These are phyloP conservation scores for Reutealis trisperma DNA, from an alignment of 345 rosid species.

Conservation along the genomic window DNA sequence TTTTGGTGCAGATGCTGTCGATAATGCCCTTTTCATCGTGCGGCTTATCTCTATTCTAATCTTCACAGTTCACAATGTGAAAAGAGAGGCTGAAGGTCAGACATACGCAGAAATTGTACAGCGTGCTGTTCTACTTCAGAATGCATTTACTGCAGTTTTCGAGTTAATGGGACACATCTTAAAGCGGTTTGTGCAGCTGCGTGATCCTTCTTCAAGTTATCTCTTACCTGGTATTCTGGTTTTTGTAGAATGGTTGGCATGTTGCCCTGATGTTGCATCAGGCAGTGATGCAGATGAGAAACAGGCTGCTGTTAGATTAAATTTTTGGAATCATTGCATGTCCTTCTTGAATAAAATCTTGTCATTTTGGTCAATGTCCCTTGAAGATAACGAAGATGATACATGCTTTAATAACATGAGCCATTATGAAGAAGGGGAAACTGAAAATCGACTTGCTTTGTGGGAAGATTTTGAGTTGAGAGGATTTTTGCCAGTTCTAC, in stretches of 20 bases:
- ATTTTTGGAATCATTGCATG: constrained; percentile 71
- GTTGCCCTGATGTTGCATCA: constrained; percentile 70
- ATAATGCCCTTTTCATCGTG: constrained; percentile 68
- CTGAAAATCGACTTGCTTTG: constrained; percentile 81
- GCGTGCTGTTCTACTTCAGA: constrained; percentile 80
- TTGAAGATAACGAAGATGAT: constrained; percentile 74
- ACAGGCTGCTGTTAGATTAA: constrained; percentile 56
- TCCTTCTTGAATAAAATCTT: constrained; percentile 68
- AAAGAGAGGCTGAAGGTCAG: constrained; percentile 77
- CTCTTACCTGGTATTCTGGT: constrained; percentile 79
- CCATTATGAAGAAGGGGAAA: constrained; percentile 88
- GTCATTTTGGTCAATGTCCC: constrained; percentile 43
- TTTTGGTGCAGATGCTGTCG: constrained; percentile 69
- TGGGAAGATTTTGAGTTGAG: constrained; percentile 94
- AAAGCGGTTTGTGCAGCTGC: constrained; percentile 60
- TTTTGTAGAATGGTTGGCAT: constrained; percentile 93
- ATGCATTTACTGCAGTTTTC: constrained; percentile 77
- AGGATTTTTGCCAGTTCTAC: constrained; percentile 84
- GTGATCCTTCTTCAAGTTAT: constrained; percentile 75
- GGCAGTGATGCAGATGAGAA: constrained; percentile 70
- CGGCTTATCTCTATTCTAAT: constrained; percentile 71
- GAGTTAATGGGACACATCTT: constrained; percentile 66
- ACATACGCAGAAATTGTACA: constrained; percentile 90
- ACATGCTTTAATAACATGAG: constrained; percentile 86
- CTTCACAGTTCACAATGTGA: constrained; percentile 70